These are phyloP conservation scores for Quercus alba DNA, from an alignment of 306 rosid species.

Conservation along the genomic window DNA sequence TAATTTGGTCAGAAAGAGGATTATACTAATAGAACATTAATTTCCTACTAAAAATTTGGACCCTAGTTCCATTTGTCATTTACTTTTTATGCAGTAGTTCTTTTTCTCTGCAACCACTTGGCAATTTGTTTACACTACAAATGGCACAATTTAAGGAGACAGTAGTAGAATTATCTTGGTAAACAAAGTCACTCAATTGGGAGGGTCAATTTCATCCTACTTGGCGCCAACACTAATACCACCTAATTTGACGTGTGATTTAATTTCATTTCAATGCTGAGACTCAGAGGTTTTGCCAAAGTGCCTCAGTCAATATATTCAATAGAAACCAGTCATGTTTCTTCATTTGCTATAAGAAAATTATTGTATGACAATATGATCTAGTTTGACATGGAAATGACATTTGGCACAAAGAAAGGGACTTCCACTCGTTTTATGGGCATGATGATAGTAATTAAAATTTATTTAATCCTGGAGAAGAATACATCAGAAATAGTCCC, in stretches of 20 bases:
- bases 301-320: constrained; percentile 3
- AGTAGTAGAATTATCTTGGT: not conserved
- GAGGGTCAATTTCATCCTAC: not conserved
- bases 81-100: not conserved
- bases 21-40: not conserved
- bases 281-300: not conserved
- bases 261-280: not conserved
- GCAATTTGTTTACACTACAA: not conserved
- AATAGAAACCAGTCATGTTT: not conserved
- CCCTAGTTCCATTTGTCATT: not conserved
- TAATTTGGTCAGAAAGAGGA: not conserved
- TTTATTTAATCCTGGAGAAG: not conserved
- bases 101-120: too few relatives aligned
- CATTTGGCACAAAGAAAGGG: constrained; percentile 18
- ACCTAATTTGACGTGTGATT: not conserved
- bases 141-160: not conserved
- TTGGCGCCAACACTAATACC: constrained; percentile 3
- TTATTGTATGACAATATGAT: not conserved
- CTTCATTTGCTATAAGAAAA: not conserved
- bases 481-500: constrained; percentile 18
- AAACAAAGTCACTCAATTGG: not conserved
- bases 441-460: not conserved
- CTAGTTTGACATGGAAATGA: not conserved
- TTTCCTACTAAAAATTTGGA: not conserved
- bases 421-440: constrained; percentile 9